Conservation (phyloP, 2,329 filamentous ascomycete genomes). For the Ascochyta pisi region DNA sequence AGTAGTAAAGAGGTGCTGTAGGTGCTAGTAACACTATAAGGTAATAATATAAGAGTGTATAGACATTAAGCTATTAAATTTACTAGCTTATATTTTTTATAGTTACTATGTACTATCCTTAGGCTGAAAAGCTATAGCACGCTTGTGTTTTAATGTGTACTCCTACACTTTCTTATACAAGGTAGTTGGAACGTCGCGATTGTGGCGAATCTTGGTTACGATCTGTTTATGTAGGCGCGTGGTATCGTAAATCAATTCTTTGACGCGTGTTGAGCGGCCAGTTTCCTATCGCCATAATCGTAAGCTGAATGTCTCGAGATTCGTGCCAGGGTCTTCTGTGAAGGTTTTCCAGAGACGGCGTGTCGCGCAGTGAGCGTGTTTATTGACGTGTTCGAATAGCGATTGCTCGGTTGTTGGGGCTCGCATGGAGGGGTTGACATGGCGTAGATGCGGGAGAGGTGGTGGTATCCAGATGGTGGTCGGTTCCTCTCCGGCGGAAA, state of each 20-base stretch:
- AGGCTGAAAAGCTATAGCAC: too few relatives aligned
- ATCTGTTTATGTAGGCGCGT: not conserved
- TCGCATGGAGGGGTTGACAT: conserved; percentile 4
- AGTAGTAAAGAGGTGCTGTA: too few relatives aligned
- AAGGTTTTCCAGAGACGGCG: conserved; percentile 11
- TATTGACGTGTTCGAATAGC: not conserved
- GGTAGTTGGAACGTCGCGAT: not conserved
- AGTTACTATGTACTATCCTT: too few relatives aligned
- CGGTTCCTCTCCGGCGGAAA: not conserved
- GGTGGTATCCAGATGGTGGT: conserved; percentile 4
- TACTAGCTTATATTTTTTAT: too few relatives aligned
- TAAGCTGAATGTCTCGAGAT: conserved; percentile 13
- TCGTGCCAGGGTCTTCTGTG: not conserved
- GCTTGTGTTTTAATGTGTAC: too few relatives aligned
- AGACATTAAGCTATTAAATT: too few relatives aligned
- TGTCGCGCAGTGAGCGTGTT: conserved; percentile 19
- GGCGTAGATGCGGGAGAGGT: not conserved
- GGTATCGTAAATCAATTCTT: conserved; percentile 1
- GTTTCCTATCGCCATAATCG: conserved; percentile 21
- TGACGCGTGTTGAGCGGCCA: not conserved
- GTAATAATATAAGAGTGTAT: too few relatives aligned
- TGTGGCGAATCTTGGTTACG: not conserved
- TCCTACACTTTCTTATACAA: not conserved
- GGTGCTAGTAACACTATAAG: too few relatives aligned
- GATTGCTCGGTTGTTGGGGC: not conserved